A percentile compares a stretch with the other conserved stretches of the same genome.
Evolutionary conservation across 192 early-diverging fungal genomes (phyloP).

Genomic region (Chytriomyces hyalinus): DNA sequence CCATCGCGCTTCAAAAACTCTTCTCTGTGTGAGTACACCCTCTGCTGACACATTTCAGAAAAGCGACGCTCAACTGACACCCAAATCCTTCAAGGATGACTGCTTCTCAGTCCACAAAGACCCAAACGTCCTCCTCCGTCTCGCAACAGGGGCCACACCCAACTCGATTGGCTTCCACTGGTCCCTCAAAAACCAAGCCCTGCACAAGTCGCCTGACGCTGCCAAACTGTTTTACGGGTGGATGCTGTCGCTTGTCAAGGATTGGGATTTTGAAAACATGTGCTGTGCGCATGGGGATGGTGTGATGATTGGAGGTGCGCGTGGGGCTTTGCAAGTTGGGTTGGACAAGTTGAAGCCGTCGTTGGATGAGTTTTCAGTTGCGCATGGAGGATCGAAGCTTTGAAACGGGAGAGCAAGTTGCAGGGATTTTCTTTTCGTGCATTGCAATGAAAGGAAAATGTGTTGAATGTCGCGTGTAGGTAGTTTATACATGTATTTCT

Average conservation of each 20-base stretch:
- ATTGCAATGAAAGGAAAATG: too few relatives aligned
- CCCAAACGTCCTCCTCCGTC: not conserved
- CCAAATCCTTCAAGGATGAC: slow-evolving; percentile 18
- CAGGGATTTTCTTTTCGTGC: too few relatives aligned
- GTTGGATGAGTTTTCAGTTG: slow-evolving; percentile 7
- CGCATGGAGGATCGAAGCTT: slow-evolving; percentile 6
- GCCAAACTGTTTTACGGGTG: slow-evolving; percentile 31
- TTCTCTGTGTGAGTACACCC: slow-evolving; percentile 9
- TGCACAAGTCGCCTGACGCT: slow-evolving; percentile 9
- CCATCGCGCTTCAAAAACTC: slow-evolving; percentile 14
- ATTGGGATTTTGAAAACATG: slow-evolving; percentile 41
- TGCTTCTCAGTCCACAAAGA: slow-evolving; percentile 21
- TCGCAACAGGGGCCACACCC: slow-evolving; percentile 1
- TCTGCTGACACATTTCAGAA: too few relatives aligned
- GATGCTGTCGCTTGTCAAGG: slow-evolving; percentile 27
- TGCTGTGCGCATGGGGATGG: slow-evolving; percentile 27
- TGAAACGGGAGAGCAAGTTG: too few relatives aligned
- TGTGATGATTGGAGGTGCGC: slow-evolving; percentile 27
- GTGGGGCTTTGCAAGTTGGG: not conserved
- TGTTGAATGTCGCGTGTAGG: too few relatives aligned
- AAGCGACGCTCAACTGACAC: too few relatives aligned
- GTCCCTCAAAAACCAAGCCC: not conserved
- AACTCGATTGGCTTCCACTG: slow-evolving; percentile 32
- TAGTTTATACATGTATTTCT: too few relatives aligned
- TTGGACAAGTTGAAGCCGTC: not conserved